phyloP scores from a whole-genome alignment of 169 alveolate genomes.

The Sarcocystis neurona region DNA sequence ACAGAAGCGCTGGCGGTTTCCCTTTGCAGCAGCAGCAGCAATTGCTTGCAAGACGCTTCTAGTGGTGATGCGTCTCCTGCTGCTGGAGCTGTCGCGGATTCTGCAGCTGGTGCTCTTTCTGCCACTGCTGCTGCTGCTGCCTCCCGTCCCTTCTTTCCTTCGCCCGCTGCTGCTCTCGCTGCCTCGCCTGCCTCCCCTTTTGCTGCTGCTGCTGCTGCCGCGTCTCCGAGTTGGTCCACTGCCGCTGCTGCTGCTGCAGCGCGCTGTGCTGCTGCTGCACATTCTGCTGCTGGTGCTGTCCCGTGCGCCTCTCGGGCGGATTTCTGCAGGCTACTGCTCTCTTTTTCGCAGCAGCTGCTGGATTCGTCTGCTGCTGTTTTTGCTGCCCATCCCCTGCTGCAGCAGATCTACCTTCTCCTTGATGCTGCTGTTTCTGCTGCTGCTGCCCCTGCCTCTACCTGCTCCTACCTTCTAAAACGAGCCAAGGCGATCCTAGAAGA shows the following conservation, averaged over 20 bases:
- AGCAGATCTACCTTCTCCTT: neutral
- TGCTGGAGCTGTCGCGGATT: constrained; percentile 29
- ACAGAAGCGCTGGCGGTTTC: neutral
- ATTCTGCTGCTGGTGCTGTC: too few relatives aligned
- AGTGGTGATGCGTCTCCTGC: constrained; percentile 31
- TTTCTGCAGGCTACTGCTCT: neutral
- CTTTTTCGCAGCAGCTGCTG: neutral
- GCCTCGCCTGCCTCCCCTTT: neutral
- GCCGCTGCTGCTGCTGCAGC: constrained; percentile 13
- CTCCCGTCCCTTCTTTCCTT: neutral
- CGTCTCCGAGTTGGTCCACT: neutral
- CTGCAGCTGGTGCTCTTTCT: constrained; percentile 37
- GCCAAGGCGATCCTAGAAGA: too few relatives aligned
- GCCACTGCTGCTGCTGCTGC: constrained; percentile 11
- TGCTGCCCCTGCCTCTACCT: neutral
- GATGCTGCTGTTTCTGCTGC: neutral
- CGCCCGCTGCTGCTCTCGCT: neutral
- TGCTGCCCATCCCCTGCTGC: neutral
- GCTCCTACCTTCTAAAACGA: too few relatives aligned
- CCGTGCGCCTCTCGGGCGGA: too few relatives aligned
- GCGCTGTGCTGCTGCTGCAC: neutral
- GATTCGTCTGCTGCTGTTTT: neutral
- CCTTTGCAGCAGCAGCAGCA: too few relatives aligned
- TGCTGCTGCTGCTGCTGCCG: neutral
- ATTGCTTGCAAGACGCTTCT: too few relatives aligned